These are phyloP conservation scores for Aspergillus sparsus DNA, from an alignment of 495 filamentous ascomycete genomes.

Conservation along the genomic window DNA sequence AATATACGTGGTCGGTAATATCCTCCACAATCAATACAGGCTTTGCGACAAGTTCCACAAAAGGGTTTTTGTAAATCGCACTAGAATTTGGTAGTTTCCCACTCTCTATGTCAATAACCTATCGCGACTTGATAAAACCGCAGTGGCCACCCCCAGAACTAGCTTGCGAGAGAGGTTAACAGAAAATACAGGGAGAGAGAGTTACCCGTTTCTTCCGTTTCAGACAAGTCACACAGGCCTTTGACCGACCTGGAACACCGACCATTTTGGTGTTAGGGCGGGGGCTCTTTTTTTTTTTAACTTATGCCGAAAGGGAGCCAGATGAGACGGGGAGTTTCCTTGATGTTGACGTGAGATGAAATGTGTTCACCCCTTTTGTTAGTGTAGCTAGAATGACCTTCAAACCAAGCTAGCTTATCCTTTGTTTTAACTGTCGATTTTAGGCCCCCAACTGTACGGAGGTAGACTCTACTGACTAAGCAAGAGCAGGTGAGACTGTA, in stretches of 20 bases:
- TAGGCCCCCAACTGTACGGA: no score
- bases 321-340: no score
- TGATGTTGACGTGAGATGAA: no score
- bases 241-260: slow-evolving; percentile 18
- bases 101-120: neutral
- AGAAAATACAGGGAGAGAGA: neutral
- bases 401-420: no score
- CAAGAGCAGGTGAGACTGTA: no score
- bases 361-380: no score
- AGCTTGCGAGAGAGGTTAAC: neutral
- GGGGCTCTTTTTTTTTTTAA: neutral
- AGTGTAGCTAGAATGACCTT: no score
- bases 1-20: slow-evolving; percentile 16
- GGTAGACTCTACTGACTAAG: no score
- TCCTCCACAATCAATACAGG: slow-evolving; percentile 13
- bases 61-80: slow-evolving; percentile 17
- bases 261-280: neutral
- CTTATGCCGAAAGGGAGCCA: no score
- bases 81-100: neutral
- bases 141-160: no score
- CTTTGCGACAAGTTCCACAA: slow-evolving; percentile 17
- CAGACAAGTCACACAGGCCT: slow-evolving; percentile 15
- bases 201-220: slow-evolving; percentile 16
- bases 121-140: neutral
- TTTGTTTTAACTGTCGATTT: no score